Base-by-base conservation (phyloP, 495 filamentous ascomycete genomes). In the Penicillium longicatenatum region DNA sequence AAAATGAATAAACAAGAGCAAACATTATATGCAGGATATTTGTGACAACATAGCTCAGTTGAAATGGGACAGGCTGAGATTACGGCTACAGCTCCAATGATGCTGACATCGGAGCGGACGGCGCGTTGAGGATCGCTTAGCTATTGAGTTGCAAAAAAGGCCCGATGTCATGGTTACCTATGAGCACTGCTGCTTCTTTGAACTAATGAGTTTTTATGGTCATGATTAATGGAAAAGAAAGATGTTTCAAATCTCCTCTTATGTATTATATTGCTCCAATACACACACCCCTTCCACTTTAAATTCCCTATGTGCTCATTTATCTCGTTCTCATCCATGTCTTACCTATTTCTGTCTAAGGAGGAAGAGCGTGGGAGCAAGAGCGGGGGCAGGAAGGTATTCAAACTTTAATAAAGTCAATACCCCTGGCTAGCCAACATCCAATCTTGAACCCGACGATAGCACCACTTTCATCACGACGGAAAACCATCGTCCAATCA, bases 81-180 rank as follows among this genome's bases (percentile, higher is more conserved):
- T 33, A 55, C 63, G 29, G 75, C 62, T 17, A 61, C 66, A 59
- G 55, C 67, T 2, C 50, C 62, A 50, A 55, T 72, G 33, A 55
- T 76, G 24, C 56, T 76, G 12, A 57, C 65, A 14, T 71, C 39
- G n/a, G 80, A 63, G 64, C 73, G 63, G 81, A 83, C 67, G 66
- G 58, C 58, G 1, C 62, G 56, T 42, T 69, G 66, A 66, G 66
- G 62, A 54, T 42, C 65, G 26, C 66, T 66, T 39, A 62, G 63
- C 41, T 61, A 59, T 19, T 50, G 50, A 19, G 24, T 48, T 17
- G 2, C 14, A 29, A 9, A 17, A 16, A 46, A 2, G 21, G 14
- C 14, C 1, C 14, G 10, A 21, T 16, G 19, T 46, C 44, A 10
- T 46, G 44, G 20, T 10, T 46, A 16, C 44, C 44, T 24, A 5